These are phyloP conservation scores for Fusarium sp. DNA, from an alignment of 2,329 filamentous ascomycete species.

Conservation along the genomic window DNA sequence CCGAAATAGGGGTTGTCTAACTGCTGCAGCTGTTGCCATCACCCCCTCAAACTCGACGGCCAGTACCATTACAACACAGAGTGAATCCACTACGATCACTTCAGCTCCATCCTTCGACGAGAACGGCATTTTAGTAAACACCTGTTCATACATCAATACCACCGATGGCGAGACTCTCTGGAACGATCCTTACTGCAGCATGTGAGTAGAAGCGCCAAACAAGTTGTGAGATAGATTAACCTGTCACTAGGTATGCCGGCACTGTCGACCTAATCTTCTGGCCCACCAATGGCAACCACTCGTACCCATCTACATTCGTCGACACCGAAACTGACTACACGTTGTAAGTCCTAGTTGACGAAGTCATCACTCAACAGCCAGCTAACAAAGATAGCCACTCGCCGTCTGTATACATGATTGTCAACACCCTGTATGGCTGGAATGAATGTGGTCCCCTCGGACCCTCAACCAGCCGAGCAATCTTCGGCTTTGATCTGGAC, in stretches of 20 bases:
- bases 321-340: not conserved
- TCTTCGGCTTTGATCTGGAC: not conserved
- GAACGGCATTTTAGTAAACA: not conserved
- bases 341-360: not conserved
- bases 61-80: not conserved
- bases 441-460: not conserved
- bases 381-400: not conserved
- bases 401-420: not conserved
- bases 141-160: not conserved
- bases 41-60: not conserved
- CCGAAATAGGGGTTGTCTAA: not conserved
- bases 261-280: not conserved
- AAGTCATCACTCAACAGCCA: not conserved
- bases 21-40: not conserved
- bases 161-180: not conserved
- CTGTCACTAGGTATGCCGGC: not conserved
- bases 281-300: not conserved
- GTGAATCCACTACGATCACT: not conserved
- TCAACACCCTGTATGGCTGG: not conserved
- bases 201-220: not conserved
- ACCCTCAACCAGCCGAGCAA: not conserved
- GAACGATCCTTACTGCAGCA: not conserved
- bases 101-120: not conserved
- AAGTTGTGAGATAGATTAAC: not conserved
- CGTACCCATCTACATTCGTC: not conserved